These are phyloP conservation scores for Colletotrichum sublineola DNA, from an alignment of 2,329 filamentous ascomycete genomes.

Conservation along the genomic window DNA sequence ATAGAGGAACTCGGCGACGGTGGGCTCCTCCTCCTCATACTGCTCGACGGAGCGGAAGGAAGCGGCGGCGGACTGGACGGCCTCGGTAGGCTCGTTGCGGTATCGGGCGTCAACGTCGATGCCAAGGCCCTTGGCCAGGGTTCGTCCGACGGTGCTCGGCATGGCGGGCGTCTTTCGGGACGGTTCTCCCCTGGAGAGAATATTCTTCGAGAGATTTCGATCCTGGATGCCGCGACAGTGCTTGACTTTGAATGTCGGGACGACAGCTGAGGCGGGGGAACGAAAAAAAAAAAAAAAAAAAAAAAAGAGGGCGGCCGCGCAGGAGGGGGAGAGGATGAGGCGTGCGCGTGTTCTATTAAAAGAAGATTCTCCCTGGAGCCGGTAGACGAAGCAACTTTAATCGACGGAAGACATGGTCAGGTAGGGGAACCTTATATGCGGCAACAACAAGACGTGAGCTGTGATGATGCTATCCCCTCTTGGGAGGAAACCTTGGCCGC, in stretches of 20 bases:
- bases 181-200: neutral
- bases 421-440: slow-evolving; percentile 33
- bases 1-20: slow-evolving; percentile 56
- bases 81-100: slow-evolving; percentile 46
- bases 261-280: neutral
- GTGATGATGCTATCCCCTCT: slow-evolving; percentile 38
- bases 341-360: neutral
- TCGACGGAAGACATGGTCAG: neutral
- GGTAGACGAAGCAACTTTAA: neutral
- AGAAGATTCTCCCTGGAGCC: slow-evolving; percentile 13
- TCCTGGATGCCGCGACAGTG: neutral
- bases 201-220: neutral
- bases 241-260: neutral
- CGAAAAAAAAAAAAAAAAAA: neutral
- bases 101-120: slow-evolving; percentile 50
- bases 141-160: slow-evolving; percentile 44
- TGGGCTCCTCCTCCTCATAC: slow-evolving; percentile 56
- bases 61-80: slow-evolving; percentile 47
- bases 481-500: slow-evolving; percentile 39
- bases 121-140: slow-evolving; percentile 48
- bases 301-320: neutral
- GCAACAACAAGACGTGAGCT: slow-evolving; percentile 13
- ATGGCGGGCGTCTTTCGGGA: slow-evolving; percentile 21
- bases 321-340: neutral
- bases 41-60: slow-evolving; percentile 43